These are phyloP conservation scores for Fomitopsis schrenkii DNA, from an alignment of 1,284 basidiomycete species.

Conservation along the genomic window DNA sequence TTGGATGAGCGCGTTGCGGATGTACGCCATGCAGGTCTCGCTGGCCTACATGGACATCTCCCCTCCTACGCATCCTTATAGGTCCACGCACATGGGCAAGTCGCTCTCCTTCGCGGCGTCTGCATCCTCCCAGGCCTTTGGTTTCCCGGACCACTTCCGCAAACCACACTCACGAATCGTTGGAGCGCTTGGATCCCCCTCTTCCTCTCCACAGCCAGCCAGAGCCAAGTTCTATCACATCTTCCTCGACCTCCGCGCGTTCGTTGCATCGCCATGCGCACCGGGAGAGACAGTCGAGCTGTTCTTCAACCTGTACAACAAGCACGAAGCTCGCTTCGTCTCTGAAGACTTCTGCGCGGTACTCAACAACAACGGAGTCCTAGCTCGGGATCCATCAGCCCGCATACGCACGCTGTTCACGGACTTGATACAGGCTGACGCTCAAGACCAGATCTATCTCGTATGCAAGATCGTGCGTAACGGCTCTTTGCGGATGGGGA, in stretches of 20 bases:
- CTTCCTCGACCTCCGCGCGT: constrained; percentile 86
- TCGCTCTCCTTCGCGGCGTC: constrained; percentile 35
- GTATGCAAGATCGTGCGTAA: constrained; percentile 91
- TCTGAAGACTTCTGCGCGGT: constrained; percentile 93
- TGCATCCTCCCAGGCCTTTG: constrained; percentile 62
- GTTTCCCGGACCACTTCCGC: constrained; percentile 54
- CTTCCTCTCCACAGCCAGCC: constrained; percentile 30
- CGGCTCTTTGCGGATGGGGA: constrained; percentile 78
- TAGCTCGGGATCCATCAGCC: constrained; percentile 66
- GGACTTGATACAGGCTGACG: constrained; percentile 83
- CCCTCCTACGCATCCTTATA: constrained; percentile 27
- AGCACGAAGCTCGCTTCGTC: constrained; percentile 79
- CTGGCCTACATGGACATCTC: constrained; percentile 75
- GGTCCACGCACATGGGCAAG: constrained; percentile 19
- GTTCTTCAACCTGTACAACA: constrained; percentile 92
- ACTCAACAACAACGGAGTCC: constrained; percentile 88
- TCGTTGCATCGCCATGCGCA: constrained; percentile 85
- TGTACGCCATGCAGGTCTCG: constrained; percentile 84
- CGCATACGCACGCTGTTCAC: constrained; percentile 85
- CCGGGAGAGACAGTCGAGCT: constrained; percentile 92
- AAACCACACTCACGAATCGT: constrained; percentile 45
- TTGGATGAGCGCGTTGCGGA: constrained; percentile 84
- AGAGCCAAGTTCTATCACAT: constrained; percentile 82
- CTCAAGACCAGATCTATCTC: constrained; percentile 80
- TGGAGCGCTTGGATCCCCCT: constrained; percentile 36